These are phyloP conservation scores for Solidago caesia DNA, from an alignment of 129 eudicot genomes.

Conservation along the genomic window DNA sequence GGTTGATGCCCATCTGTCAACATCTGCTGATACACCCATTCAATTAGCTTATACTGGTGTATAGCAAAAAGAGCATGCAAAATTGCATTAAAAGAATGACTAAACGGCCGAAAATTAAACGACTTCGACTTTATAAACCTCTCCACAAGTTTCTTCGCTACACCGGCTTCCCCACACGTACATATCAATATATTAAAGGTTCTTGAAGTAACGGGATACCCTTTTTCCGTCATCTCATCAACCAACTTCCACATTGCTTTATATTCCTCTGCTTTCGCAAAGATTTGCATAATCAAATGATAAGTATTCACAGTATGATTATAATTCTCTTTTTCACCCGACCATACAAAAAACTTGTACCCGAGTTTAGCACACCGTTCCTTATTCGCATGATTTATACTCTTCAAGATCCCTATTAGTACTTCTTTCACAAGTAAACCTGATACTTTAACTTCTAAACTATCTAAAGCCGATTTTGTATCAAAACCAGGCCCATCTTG, in stretches of 20 bases:
- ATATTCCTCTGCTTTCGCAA: conserved; percentile 68
- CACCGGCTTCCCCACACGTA: conserved; percentile 72
- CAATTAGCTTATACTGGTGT: conserved; percentile 67
- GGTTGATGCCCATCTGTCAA: conserved; percentile 58
- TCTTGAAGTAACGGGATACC: conserved; percentile 72
- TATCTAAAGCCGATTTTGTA: conserved; percentile 17
- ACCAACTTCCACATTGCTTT: conserved; percentile 89
- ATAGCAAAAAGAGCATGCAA: conserved; percentile 63
- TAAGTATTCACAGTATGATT: conserved; percentile 63
- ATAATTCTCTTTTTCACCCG: conserved; percentile 60
- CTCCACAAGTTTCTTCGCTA: conserved; percentile 78
- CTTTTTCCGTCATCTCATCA: conserved; percentile 92
- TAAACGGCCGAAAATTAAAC: conserved; percentile 77
- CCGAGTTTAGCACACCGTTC: conserved; percentile 65
- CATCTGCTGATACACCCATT: conserved; percentile 92
- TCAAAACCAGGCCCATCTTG: conserved; percentile 17
- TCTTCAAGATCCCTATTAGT: conserved; percentile 59
- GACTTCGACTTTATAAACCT: conserved; percentile 68
- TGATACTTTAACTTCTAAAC: neutral
- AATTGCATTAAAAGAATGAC: conserved; percentile 72
- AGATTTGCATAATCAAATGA: conserved; percentile 76
- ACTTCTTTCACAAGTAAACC: conserved; percentile 63
- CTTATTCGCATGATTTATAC: conserved; percentile 44
- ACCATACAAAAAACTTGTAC: conserved; percentile 85
- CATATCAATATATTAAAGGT: conserved; percentile 81